phyloP scores from a whole-genome alignment of 257 asterid species.

The Gynochthodes officinalis region DNA sequence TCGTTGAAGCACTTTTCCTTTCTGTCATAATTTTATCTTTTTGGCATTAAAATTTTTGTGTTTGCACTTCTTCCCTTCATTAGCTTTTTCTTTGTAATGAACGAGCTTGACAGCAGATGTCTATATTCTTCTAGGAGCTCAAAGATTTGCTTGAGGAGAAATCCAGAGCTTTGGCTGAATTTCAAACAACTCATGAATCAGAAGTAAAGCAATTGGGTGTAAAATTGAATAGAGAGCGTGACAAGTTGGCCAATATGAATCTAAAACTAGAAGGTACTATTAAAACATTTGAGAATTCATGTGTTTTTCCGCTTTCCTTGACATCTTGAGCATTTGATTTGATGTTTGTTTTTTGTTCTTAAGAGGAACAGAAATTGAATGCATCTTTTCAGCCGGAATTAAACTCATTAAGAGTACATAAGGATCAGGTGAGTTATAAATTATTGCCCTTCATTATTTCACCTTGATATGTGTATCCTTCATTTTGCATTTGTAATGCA shows the following conservation, averaged over 20 bases:
- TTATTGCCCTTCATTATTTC: not conserved
- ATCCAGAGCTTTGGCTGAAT: conserved; percentile 45
- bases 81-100: conserved; percentile 12
- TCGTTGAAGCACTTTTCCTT: not conserved
- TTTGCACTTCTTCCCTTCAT: not conserved
- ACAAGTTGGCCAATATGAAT: conserved; percentile 47
- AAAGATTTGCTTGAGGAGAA: conserved; percentile 65
- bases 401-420: conserved; percentile 57
- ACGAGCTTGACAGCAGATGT: conserved; percentile 41
- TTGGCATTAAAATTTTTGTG: not conserved
- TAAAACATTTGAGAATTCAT: conserved; percentile 7
- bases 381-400: conserved; percentile 67
- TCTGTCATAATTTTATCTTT: not conserved
- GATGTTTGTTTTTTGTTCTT: conserved; percentile 32
- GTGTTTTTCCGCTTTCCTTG: not conserved
- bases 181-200: conserved; percentile 64
- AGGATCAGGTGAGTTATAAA: conserved; percentile 56
- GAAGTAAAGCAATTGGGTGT: conserved; percentile 53
- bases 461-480: not conserved
- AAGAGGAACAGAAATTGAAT: conserved; percentile 88
- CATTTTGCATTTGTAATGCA: not conserved
- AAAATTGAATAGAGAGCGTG: conserved; percentile 72
- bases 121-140: conserved; percentile 71
- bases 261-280: conserved; percentile 62
- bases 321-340: not conserved